Percentiles rank a stretch among this genome's conserved stretches.
phyloP scores from a whole-genome alignment of 2,329 filamentous ascomycete genomes.

The Monilinia vaccinii-corymbosi region DNA sequence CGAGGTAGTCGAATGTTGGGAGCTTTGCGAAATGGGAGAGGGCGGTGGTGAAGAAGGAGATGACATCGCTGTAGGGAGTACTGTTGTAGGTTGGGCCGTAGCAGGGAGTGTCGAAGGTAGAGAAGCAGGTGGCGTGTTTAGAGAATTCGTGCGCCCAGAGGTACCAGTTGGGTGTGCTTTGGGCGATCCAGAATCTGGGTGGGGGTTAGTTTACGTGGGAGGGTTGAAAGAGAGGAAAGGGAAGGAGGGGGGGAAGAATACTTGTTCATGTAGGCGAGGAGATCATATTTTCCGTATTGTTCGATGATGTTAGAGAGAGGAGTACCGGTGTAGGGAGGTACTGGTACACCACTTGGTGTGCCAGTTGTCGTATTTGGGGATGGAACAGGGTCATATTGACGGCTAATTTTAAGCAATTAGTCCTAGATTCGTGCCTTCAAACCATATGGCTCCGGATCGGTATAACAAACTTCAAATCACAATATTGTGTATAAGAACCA shows the following conservation, averaged over 20 bases:
- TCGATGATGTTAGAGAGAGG: slow-evolving; percentile 50
- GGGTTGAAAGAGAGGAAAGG: neutral
- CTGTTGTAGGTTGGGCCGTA: slow-evolving; percentile 43
- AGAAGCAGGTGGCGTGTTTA: slow-evolving; percentile 61
- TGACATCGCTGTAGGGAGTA: neutral
- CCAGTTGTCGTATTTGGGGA: slow-evolving; percentile 56
- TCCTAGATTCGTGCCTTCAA: neutral
- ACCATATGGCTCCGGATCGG: neutral
- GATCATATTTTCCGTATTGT: slow-evolving; percentile 47
- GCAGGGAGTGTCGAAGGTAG: slow-evolving; percentile 55
- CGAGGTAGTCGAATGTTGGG: slow-evolving; percentile 54
- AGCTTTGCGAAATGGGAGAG: slow-evolving; percentile 48
- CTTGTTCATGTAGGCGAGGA: slow-evolving; percentile 57
- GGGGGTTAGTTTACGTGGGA: neutral
- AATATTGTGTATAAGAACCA: slow-evolving; percentile 58
- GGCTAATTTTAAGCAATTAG: slow-evolving; percentile 25
- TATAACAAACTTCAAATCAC: slow-evolving; percentile 40
- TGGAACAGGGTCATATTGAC: slow-evolving; percentile 55
- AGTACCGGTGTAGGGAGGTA: slow-evolving; percentile 49
- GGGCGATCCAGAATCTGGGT: slow-evolving; percentile 47
- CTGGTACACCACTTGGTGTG: slow-evolving; percentile 38
- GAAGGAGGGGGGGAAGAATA: slow-evolving; percentile 16
- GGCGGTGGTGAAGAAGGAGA: slow-evolving; percentile 32
- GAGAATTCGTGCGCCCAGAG: slow-evolving; percentile 62
- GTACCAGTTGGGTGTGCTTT: slow-evolving; percentile 43